Evolutionary conservation across 2,329 filamentous ascomycete species (phyloP).

Genomic region (Dothistroma pini): DNA sequence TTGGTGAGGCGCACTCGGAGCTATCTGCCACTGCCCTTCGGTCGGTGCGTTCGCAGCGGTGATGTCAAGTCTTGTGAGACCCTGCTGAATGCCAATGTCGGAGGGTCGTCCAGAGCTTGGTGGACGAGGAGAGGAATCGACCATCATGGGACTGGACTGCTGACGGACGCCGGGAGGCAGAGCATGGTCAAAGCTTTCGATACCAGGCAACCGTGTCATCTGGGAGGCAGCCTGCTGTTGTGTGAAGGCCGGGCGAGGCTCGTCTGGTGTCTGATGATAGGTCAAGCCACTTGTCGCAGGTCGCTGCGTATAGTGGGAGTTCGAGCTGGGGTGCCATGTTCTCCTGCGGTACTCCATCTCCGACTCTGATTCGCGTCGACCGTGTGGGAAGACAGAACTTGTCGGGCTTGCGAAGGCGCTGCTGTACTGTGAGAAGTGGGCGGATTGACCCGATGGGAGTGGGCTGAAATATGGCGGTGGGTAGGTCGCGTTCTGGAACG

Average conservation of each 20-base stretch:
- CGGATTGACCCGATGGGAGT: slow-evolving; percentile 53
- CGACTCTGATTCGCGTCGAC: slow-evolving; percentile 62
- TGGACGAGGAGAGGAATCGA: slow-evolving; percentile 50
- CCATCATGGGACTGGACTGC: slow-evolving; percentile 70
- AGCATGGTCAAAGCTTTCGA: slow-evolving; percentile 83
- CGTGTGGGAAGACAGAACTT: slow-evolving; percentile 58
- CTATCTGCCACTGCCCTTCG: slow-evolving; percentile 29
- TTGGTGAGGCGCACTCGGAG: slow-evolving; percentile 22
- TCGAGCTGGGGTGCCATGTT: slow-evolving; percentile 85
- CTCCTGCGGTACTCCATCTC: slow-evolving; percentile 78
- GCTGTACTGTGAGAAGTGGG: slow-evolving; percentile 54
- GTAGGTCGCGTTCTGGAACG: slow-evolving; percentile 62
- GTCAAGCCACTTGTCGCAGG: slow-evolving; percentile 69
- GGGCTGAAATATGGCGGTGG: slow-evolving; percentile 56
- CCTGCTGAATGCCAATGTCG: slow-evolving; percentile 63
- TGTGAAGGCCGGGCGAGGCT: slow-evolving; percentile 55
- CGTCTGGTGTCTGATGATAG: slow-evolving; percentile 68
- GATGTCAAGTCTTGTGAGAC: slow-evolving; percentile 65
- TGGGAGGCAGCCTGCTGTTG: slow-evolving; percentile 54
- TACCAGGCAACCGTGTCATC: slow-evolving; percentile 73
- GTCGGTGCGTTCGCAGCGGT: slow-evolving; percentile 41
- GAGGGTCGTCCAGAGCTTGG: slow-evolving; percentile 41
- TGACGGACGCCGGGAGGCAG: slow-evolving; percentile 60
- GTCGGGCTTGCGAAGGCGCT: slow-evolving; percentile 66
- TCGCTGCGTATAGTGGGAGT: slow-evolving; percentile 56